Evolutionary conservation across 2,329 filamentous ascomycete species (phyloP).

Genomic region (Colletotrichum sublineola): DNA sequence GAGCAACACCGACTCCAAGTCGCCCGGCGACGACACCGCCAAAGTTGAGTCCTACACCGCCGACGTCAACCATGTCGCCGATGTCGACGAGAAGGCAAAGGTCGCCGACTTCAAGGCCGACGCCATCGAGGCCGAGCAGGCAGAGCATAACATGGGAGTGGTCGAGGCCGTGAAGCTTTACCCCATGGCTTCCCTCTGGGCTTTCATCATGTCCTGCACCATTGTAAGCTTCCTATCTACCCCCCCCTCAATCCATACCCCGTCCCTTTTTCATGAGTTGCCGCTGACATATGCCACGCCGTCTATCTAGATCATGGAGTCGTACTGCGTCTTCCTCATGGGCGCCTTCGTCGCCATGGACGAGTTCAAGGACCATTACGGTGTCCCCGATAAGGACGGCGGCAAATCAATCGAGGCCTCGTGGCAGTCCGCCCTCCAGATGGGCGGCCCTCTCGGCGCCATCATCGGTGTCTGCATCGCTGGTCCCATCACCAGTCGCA

Average conservation of each 20-base stretch:
- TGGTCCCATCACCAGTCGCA: conserved; percentile 69
- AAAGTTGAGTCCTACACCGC: conserved; percentile 33
- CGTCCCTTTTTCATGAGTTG: neutral
- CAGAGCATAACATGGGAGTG: conserved; percentile 52
- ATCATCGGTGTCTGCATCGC: conserved; percentile 71
- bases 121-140: conserved; percentile 69
- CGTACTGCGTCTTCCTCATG: conserved; percentile 73
- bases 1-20: conserved; percentile 33
- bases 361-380: conserved; percentile 61
- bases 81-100: conserved; percentile 53
- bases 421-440: conserved; percentile 71
- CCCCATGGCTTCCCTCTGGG: conserved; percentile 55
- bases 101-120: conserved; percentile 61
- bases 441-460: conserved; percentile 69
- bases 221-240: conserved; percentile 53
- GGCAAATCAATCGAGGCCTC: conserved; percentile 60
- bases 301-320: conserved; percentile 70
- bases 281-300: conserved; percentile 40
- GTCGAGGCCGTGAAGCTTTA: conserved; percentile 51
- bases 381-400: conserved; percentile 51
- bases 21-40: conserved; percentile 28
- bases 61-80: conserved; percentile 25
- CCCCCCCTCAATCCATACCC: neutral
- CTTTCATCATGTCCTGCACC: conserved; percentile 55
- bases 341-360: conserved; percentile 68